Percentiles rank a stretch among this genome's conserved stretches.
Evolutionary conservation across 768 basidiomycete genomes (phyloP).

Genomic region (Lentinula edodes): DNA sequence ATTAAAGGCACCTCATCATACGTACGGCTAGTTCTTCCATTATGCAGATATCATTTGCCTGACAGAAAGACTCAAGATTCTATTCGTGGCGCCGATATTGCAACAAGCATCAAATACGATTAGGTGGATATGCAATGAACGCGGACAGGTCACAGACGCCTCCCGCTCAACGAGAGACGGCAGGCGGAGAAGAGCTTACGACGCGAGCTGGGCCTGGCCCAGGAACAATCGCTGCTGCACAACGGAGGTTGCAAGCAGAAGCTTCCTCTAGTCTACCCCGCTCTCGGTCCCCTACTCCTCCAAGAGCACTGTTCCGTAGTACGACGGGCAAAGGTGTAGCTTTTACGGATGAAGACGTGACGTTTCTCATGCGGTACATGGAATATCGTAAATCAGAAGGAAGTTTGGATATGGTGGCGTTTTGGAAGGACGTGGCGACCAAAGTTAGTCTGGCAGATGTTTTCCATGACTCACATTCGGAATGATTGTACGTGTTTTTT

Average conservation of each 20-base stretch:
- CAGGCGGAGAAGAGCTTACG: conserved; percentile 31
- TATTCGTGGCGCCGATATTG: conserved; percentile 91
- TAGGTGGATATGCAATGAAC: conserved; percentile 81
- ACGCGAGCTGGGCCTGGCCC: conserved; percentile 29
- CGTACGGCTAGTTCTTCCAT: conserved; percentile 39
- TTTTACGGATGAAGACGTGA: conserved; percentile 79
- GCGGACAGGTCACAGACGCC: conserved; percentile 41
- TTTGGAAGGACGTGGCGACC: conserved; percentile 72
- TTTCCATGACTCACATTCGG: neutral
- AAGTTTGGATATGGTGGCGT: conserved; percentile 66
- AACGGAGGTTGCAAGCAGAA: conserved; percentile 22
- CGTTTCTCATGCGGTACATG: conserved; percentile 71
- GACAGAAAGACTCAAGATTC: conserved; percentile 42
- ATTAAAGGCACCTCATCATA: conserved; percentile 78
- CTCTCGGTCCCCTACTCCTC: conserved; percentile 75
- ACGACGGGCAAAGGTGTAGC: conserved; percentile 90
- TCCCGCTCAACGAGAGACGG: conserved; percentile 32
- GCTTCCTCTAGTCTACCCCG: conserved; percentile 30
- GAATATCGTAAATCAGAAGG: conserved; percentile 73
- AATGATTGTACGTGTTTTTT: conserved; percentile 1
- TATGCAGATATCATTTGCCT: neutral
- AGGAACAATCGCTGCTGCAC: conserved; percentile 39
- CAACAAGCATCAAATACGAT: conserved; percentile 89
- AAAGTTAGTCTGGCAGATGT: conserved; percentile 40
- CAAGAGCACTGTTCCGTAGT: conserved; percentile 71